Evolutionary conservation across 129 eudicot species (phyloP).

Genomic region (Arctium minus): DNA sequence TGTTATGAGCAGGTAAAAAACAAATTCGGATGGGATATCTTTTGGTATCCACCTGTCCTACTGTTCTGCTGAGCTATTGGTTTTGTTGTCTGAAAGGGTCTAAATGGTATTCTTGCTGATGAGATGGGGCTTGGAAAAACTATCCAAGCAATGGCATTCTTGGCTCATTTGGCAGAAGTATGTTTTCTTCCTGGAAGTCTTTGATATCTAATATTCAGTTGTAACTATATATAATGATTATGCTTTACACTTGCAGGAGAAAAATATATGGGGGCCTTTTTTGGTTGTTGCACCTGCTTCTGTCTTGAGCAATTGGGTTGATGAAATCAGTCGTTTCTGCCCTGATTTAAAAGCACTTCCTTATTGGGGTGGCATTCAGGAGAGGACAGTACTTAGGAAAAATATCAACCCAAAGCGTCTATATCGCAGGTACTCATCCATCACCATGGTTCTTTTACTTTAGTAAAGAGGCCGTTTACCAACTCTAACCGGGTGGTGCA

Average conservation of each 20-base stretch:
- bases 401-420: conserved; percentile 73
- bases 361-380: conserved; percentile 72
- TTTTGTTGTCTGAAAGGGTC: conserved; percentile 45
- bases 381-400: conserved; percentile 57
- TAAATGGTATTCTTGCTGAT: conserved; percentile 93
- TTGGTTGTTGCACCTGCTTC: conserved; percentile 88
- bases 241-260: conserved; percentile 44
- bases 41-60: not conserved
- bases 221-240: not conserved
- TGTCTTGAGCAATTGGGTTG: conserved; percentile 80
- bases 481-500: not conserved
- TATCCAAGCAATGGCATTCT: conserved; percentile 90
- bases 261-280: conserved; percentile 97
- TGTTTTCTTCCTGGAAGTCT: conserved; percentile 1
- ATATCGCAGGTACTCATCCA: conserved; percentile 51
- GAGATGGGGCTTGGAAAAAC: conserved; percentile 96
- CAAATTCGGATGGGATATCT: not conserved
- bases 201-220: not conserved
- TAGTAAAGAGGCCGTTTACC: not conserved
- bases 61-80: not conserved
- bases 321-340: conserved; percentile 75
- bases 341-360: conserved; percentile 74
- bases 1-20: conserved; percentile 80
- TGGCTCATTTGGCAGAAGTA: conserved; percentile 95
- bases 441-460: not conserved